Evolutionary conservation across 2,329 filamentous ascomycete genomes (phyloP), one percentile per base, ranked within the genome.

Genomic region (Ceratocystis papillata): DNA sequence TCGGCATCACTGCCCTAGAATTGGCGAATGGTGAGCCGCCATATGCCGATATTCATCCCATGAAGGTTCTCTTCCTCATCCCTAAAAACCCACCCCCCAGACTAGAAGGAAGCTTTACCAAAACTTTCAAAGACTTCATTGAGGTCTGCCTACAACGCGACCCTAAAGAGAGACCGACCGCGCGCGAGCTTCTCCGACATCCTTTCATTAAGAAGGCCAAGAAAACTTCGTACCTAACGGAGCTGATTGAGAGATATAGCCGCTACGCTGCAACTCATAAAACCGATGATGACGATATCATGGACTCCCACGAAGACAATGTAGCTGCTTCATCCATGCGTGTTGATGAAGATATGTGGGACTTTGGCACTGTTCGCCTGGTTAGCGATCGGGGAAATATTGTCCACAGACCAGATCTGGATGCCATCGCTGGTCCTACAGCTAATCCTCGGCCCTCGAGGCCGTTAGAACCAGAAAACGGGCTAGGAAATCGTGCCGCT

Each of bases 31-130:
- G 93, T 69, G 92, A 96, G 73, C 93, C 93, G 28, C 93, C 93
- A 0, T 96, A 96, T 73, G 90, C 92, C 67, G 92, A 96, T 72
- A 96, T 96, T 62, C 93, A 97, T 75, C 93, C 93, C 37, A 97
- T 97, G 93, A 97, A 97, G 75, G 93, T 97, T 1, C 79, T 97
- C 6, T 97, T 97, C 73, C 80, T 97, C 62, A 97, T 97, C 65
- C 93, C 93, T 0, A 97, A 96, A 77, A 96, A 96, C 72, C 84
- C 89, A 0, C 89, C 93, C 0, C 94, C 93, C 0, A 81, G 84
- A 30, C 79, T 97, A 41, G 86, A 90, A 70, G 89, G 89, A 17
- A 87, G 89, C 71, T 94, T 92, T 72, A 89, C 86, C 70, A 90
- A 87, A 71, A 80, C 85, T 0, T 94, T 93, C 77, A 93, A 92